Conservation (phyloP, 495 filamentous ascomycete genomes). For the Parachaetomium inaequale region DNA sequence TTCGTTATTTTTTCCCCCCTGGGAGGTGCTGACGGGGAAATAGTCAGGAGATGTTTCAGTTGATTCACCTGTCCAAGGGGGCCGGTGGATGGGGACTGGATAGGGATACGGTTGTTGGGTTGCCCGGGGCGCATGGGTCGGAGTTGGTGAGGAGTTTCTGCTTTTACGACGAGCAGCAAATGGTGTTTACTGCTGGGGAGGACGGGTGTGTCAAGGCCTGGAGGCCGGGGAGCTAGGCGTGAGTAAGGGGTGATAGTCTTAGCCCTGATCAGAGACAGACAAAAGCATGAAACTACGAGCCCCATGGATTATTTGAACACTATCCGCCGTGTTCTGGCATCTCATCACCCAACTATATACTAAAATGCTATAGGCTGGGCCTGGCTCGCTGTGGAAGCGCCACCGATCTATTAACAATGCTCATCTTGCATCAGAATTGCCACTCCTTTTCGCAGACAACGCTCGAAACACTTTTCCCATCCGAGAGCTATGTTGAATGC, state of each 20-base stretch:
- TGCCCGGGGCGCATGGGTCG: conserved; percentile 74
- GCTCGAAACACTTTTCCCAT: not conserved
- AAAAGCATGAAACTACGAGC: not conserved
- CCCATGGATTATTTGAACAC: not conserved
- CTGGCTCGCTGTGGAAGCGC: conserved; percentile 16
- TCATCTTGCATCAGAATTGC: conserved; percentile 9
- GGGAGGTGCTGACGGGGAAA: not conserved
- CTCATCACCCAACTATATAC: not conserved
- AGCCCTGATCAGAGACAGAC: not conserved
- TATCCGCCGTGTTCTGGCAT: not conserved
- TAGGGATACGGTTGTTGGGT: conserved; percentile 55
- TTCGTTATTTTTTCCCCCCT: not conserved
- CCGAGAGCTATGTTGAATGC: not conserved
- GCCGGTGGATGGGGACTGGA: conserved; percentile 59
- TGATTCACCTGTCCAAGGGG: conserved; percentile 59
- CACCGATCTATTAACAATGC: conserved; percentile 21
- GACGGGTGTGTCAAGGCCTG: conserved; percentile 71
- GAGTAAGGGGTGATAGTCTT: no score
- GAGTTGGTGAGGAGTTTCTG: conserved; percentile 80
- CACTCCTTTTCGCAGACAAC: conserved; percentile 1
- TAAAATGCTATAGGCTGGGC: conserved; percentile 26
- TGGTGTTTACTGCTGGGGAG: conserved; percentile 74
- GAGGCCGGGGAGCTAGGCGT: conserved; percentile 35
- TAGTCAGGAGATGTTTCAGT: conserved; percentile 62
- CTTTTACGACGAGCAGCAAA: conserved; percentile 65